phyloP scores from a whole-genome alignment of 1,284 basidiomycete genomes.

The Puccinia hordei region DNA sequence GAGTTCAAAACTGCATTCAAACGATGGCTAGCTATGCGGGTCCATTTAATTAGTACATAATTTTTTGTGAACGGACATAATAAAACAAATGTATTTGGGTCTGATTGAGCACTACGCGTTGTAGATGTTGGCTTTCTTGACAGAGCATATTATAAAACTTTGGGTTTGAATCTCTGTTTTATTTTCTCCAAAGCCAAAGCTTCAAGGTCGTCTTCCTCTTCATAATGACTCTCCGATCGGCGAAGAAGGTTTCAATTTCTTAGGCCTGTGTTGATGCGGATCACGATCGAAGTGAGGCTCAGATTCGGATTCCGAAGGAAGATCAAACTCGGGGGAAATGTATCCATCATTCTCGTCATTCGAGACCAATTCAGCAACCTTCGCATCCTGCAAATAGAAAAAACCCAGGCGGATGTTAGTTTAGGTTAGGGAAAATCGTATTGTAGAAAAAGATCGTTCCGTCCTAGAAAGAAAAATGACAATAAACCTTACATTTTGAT shows the following conservation, averaged over 20 bases:
- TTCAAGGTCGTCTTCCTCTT: constrained; percentile 55
- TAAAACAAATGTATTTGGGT: too few relatives aligned
- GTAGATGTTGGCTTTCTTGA: neutral
- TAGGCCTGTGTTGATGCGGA: constrained; percentile 37
- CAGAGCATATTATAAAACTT: too few relatives aligned
- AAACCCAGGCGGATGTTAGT: neutral
- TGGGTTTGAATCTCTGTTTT: neutral
- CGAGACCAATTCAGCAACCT: constrained; percentile 26
- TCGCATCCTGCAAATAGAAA: neutral
- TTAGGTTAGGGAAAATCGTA: neutral
- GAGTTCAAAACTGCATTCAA: too few relatives aligned
- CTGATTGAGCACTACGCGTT: too few relatives aligned
- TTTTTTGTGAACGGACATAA: too few relatives aligned
- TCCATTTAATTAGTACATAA: too few relatives aligned
- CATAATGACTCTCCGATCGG: neutral
- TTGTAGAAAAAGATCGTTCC: neutral
- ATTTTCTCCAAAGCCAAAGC: constrained; percentile 55
- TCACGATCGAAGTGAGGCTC: constrained; percentile 47
- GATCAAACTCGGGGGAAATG: constrained; percentile 71
- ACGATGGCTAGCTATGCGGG: too few relatives aligned
- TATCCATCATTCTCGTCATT: constrained; percentile 63
- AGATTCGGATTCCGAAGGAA: constrained; percentile 51
- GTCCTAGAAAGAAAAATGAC: neutral
- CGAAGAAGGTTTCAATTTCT: constrained; percentile 32
- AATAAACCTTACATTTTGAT: constrained; percentile 59